phyloP scores from a whole-genome alignment of 2,329 filamentous ascomycete species.

The Curvularia verruculosa region DNA sequence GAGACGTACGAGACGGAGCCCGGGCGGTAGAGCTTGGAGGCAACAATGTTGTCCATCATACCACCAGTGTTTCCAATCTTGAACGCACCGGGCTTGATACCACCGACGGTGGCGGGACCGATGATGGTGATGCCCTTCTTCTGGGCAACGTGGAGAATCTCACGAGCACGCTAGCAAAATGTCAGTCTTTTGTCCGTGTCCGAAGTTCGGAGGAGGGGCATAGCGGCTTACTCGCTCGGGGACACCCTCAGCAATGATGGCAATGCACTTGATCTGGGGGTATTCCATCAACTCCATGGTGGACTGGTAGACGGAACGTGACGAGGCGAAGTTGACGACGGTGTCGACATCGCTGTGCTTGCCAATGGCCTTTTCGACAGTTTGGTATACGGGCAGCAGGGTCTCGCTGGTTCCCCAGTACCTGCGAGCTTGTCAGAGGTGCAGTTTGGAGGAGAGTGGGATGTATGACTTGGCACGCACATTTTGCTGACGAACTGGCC shows the following conservation, averaged over 20 bases:
- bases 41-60: slow-evolving; percentile 99
- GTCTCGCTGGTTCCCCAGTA: slow-evolving; percentile 99
- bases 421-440: slow-evolving; percentile 47
- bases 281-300: slow-evolving; percentile 98
- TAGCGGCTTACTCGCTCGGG: slow-evolving; percentile 81
- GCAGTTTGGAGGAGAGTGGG: slow-evolving; percentile 8
- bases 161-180: slow-evolving; percentile 79
- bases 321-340: slow-evolving; percentile 99
- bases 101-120: slow-evolving; percentile 95
- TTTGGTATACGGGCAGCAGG: slow-evolving; percentile 96
- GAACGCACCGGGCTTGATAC: slow-evolving; percentile 98
- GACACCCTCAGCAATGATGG: slow-evolving; percentile 99
- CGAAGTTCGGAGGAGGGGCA: neutral
- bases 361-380: slow-evolving; percentile 85
- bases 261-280: slow-evolving; percentile 97
- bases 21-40: slow-evolving; percentile 99
- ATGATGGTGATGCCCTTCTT: slow-evolving; percentile 99
- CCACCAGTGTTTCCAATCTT: slow-evolving; percentile 99
- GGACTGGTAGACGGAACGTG: slow-evolving; percentile 96
- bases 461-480: slow-evolving; percentile 55
- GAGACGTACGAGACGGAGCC: slow-evolving; percentile 99
- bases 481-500: slow-evolving; percentile 99
- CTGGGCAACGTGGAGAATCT: slow-evolving; percentile 94
- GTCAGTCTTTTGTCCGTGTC: slow-evolving; percentile 19
- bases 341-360: slow-evolving; percentile 98